Percentiles rank a stretch among this genome's conserved stretches.
phyloP scores from a whole-genome alignment of 768 basidiomycete species.

The Rhodotorula diobovata region DNA sequence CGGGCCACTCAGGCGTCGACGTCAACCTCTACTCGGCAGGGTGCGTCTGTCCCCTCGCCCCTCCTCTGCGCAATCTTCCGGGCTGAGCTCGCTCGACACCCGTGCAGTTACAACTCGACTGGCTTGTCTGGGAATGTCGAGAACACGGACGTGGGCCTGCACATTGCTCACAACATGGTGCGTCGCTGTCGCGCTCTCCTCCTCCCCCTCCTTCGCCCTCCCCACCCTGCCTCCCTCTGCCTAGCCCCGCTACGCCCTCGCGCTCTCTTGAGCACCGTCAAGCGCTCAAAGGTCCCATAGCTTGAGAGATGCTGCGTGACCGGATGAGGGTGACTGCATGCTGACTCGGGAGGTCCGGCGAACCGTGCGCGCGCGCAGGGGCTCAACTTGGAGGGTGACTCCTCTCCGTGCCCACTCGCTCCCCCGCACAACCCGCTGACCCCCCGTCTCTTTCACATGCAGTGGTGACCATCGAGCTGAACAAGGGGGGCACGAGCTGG shows the following conservation, averaged over 20 bases:
- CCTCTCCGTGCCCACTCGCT: not conserved
- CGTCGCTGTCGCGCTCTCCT: not conserved
- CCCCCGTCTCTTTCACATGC: not conserved
- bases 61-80: conserved; percentile 4
- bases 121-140: conserved; percentile 40
- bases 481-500: conserved; percentile 15
- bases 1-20: conserved; percentile 42
- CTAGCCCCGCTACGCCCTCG: no score
- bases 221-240: not conserved
- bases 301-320: no score
- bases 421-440: not conserved
- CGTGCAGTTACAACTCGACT: conserved; percentile 22
- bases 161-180: conserved; percentile 39
- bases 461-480: conserved; percentile 34
- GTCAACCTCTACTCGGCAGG: conserved; percentile 43
- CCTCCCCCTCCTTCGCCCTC: no score
- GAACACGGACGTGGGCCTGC: conserved; percentile 42
- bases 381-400: not conserved
- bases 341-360: not conserved
- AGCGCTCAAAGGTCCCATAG: no score
- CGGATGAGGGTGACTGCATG: no score
- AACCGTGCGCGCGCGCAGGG: not conserved
- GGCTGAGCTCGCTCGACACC: conserved; percentile 5
- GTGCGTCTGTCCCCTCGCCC: not conserved
- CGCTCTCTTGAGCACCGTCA: no score